These are phyloP conservation scores for Suillus alpinus DNA, from an alignment of 768 basidiomycete genomes.

Conservation along the genomic window DNA sequence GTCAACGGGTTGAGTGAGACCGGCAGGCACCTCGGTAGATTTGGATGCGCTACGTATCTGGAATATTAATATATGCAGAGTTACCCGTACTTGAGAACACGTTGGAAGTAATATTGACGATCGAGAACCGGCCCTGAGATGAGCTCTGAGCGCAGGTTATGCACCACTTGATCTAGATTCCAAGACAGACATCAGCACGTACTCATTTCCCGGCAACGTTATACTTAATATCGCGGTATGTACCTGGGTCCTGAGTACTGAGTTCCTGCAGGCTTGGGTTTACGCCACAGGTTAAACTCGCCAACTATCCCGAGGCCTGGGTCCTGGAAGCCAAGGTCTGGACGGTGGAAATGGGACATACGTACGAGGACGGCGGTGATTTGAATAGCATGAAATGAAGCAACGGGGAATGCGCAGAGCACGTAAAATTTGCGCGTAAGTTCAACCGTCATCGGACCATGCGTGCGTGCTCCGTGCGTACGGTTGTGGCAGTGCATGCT, in stretches of 20 bases:
- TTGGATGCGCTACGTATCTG: background rate
- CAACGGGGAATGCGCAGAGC: background rate
- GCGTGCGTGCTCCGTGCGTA: background rate
- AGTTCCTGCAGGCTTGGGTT: background rate
- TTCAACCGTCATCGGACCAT: background rate
- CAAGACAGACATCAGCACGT: background rate
- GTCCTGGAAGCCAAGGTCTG: too few species aligned
- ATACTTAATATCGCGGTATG: background rate
- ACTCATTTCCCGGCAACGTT: background rate
- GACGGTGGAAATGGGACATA: too few species aligned
- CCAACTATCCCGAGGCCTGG: too few species aligned
- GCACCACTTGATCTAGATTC: background rate
- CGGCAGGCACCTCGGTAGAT: background rate
- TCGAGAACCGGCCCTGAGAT: too few species aligned
- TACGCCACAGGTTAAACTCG: background rate
- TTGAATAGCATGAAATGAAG: background rate
- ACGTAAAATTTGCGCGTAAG: background rate
- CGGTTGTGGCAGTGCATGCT: background rate
- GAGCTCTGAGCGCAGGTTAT: too few species aligned
- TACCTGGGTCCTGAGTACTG: conserved; percentile 1
- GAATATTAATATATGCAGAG: background rate
- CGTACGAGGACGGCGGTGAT: background rate
- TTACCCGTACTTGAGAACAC: background rate
- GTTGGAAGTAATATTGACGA: too few species aligned
- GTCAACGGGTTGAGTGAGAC: background rate